Base-by-base conservation (phyloP, 495 filamentous ascomycete species). In the Pyrenula aspistea region DNA sequence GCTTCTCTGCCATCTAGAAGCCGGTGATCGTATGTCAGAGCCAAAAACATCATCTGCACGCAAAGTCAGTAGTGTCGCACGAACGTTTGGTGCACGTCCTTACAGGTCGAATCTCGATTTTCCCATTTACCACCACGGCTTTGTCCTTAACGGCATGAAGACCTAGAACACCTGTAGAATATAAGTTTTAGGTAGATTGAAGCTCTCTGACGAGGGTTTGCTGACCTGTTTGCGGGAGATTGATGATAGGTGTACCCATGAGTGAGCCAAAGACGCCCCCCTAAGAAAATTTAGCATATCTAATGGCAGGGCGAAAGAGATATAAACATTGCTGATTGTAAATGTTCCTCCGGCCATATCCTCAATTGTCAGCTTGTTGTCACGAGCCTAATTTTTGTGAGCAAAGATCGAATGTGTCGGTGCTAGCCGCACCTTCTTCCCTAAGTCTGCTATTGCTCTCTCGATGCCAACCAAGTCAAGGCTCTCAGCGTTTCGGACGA, bases 171-270 rank as follows among this genome's bases (percentile, higher is more conserved):
- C 92, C 93, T 77, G 56, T 71, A 60, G 71, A 68, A 51, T 31
- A 52, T 24, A 53, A 22, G 21, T 22, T 48, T 23, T 22, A 24
- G 55, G 36, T 36, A 24, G 24, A 36, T 23, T 20, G 24, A 24
- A 12, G 25, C 4, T 11, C 49, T n/a, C 2, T 21, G 15, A 55
- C 22, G 3, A n/a, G 49, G 53, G 21, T 12, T 10, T n/a, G 60
- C 72, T 53, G 62, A 80, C 79, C 79, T 42, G 88, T 92, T 70
- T 98, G 93, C 21, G 93, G 93, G 22, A 95, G 75, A 71, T 98
- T 98, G 76, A 98, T 97, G 67, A 98, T 98, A n/a, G 93, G 93
- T 0, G 93, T 98, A 24, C 92, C 92, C 90, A 96, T 95, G 59
- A 97, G 70, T 23, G 86, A 88, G 25, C 85, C 85, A 63, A 87